These are phyloP conservation scores for Exophiala oligosperma DNA, from an alignment of 2,329 filamentous ascomycete genomes.

Conservation along the genomic window DNA sequence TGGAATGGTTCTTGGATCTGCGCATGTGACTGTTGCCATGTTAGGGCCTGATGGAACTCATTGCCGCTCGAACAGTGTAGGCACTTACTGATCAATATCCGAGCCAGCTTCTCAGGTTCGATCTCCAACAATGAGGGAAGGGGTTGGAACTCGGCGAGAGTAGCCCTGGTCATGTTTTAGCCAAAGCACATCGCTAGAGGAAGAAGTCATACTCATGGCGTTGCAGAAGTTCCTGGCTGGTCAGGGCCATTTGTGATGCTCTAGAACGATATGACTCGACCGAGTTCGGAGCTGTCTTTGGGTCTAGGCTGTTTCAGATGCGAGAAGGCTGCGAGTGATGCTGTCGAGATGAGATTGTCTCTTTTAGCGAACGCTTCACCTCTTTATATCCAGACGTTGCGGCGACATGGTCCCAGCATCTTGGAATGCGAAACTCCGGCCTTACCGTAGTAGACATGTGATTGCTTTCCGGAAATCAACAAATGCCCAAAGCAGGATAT, in stretches of 20 bases:
- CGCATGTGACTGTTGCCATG: conserved; percentile 11
- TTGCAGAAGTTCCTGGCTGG: conserved; percentile 10
- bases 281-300: too few relatives aligned
- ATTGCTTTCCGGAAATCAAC: neutral
- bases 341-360: too few relatives aligned
- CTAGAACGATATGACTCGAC: too few relatives aligned
- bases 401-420: neutral
- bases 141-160: conserved; percentile 3
- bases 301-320: too few relatives aligned
- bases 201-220: conserved; percentile 9
- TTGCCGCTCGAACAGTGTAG: neutral
- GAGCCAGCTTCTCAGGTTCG: neutral
- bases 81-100: conserved; percentile 13
- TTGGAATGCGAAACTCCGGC: neutral
- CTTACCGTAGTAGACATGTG: neutral
- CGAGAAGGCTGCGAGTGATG: too few relatives aligned
- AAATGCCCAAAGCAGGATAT: neutral
- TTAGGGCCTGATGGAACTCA: neutral
- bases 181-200: neutral
- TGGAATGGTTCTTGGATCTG: conserved; percentile 17
- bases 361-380: neutral
- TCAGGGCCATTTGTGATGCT: neutral
- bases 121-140: conserved; percentile 12
- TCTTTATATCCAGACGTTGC: neutral
- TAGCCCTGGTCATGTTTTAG: conserved; percentile 5